Evolutionary conservation across 1,284 basidiomycete genomes (phyloP), one percentile per base, ranked within the genome.

Genomic region (Trichosporon faecale): DNA sequence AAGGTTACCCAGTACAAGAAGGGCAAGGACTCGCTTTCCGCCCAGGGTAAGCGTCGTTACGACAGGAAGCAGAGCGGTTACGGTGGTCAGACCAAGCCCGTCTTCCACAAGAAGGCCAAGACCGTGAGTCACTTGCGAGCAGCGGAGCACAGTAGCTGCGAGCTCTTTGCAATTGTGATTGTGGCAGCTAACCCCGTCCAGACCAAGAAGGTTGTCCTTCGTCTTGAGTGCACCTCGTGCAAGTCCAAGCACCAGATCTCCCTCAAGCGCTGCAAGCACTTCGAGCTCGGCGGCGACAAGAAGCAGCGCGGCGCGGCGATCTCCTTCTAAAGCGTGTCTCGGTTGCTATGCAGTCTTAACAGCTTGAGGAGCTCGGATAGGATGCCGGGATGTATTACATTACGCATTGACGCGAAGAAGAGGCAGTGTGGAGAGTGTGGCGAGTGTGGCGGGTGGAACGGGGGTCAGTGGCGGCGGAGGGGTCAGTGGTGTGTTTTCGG

Each of bases 41-140:
- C 94, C 73, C 95, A 99, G 88, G 97, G 96, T 87, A 99, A 99
- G 91, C 93, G 96, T 84, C 95, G 97, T 89, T 99, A 99, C 87
- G 96, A 98, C 88, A 90, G 82, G 80, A 98, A 97, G 89, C 95
- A 97, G 86, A 92, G 91, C 82, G 96, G 96, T 88, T 99, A 98
- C 87, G 96, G 96, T 92, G 96, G 96, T 88, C 95, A 98, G 89
- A 99, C 96, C 76, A 99, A 99, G 89, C 96, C 97, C 78, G 95
- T 98, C 85, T 98, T 98, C 91, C 96, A 98, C 92, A 98, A 82
- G 78, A 83, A 83, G 78, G 82, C 82, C 61, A 83, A 84, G 82
- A 83, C 83, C 67, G 79, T 80, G 66, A 64, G 80, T 18, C n/a
- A 16, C 27, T 27, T 61, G 8, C 27, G 33, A 25, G 61, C 14